A percentile compares a stretch with the other conserved stretches of the same genome.
Conservation (phyloP, 139 green algal species). For the Chlorella sp. region DNA sequence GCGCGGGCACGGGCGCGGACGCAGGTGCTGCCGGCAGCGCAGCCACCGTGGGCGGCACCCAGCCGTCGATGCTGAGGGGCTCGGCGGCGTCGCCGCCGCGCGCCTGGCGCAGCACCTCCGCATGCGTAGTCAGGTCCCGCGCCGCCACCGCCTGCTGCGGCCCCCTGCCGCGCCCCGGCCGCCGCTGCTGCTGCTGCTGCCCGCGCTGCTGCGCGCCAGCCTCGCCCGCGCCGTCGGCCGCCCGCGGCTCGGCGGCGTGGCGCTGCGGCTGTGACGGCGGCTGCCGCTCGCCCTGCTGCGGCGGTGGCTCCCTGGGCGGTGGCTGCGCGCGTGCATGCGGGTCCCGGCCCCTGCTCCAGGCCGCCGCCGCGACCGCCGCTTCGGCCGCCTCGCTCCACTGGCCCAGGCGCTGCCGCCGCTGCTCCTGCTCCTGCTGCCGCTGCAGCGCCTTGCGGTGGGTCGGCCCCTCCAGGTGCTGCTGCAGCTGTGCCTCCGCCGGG, state of each 20-base stretch:
- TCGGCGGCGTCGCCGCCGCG: background rate
- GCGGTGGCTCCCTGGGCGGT: background rate
- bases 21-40: background rate
- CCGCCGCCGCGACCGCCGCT: background rate
- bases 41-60: constrained; percentile 21
- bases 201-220: background rate
- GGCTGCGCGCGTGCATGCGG: too few species aligned
- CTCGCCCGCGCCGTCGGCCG: background rate
- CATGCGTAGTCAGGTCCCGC: background rate
- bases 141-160: background rate
- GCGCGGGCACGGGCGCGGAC: too few species aligned
- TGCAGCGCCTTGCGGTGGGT: constrained; percentile 17
- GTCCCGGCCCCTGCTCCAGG: background rate
- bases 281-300: background rate
- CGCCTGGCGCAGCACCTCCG: constrained; percentile 16
- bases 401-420: constrained; percentile 15
- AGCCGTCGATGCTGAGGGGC: constrained; percentile 7
- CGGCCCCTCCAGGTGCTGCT: constrained; percentile 17
- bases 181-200: background rate
- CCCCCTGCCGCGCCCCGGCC: background rate
- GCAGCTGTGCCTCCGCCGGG: background rate
- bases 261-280: background rate
- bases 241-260: background rate
- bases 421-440: background rate
- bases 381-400: constrained; percentile 1